Percentiles rank a stretch among this genome's conserved stretches.
phyloP scores from a whole-genome alignment of 495 filamentous ascomycete species.

The Talaromyces stipitatus region DNA sequence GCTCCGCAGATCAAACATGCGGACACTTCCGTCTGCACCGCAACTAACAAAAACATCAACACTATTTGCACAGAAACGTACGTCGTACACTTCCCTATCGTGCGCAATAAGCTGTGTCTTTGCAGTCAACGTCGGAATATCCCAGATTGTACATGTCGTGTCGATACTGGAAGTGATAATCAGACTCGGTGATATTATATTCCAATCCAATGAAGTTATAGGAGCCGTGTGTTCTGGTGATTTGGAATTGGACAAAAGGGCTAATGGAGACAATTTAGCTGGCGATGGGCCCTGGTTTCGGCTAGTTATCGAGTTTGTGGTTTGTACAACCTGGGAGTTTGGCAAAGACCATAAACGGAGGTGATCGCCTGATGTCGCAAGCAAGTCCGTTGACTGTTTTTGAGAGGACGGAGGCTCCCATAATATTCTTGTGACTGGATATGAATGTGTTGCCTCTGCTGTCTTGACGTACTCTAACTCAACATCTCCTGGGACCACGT shows the following conservation, averaged over 20 bases:
- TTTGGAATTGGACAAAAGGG: conserved; percentile 93
- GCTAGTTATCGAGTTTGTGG: conserved; percentile 63
- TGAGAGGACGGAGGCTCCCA: conserved; percentile 98
- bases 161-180: conserved; percentile 99
- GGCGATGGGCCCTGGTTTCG: conserved; percentile 54
- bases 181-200: conserved; percentile 86
- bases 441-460: conserved; percentile 97
- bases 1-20: conserved; percentile 97
- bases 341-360: conserved; percentile 90
- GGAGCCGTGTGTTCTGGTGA: conserved; percentile 97
- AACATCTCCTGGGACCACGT: conserved; percentile 61
- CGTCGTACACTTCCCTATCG: conserved; percentile 98
- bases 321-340: conserved; percentile 34
- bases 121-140: conserved; percentile 93
- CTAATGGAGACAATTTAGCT: conserved; percentile 88
- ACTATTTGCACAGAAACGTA: conserved; percentile 92
- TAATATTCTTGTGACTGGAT: conserved; percentile 89
- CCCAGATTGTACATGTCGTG: conserved; percentile 99
- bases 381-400: conserved; percentile 91
- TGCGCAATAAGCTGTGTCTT: conserved; percentile 98
- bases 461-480: conserved; percentile 86
- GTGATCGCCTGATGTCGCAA: conserved; percentile 96
- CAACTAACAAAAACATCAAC: conserved; percentile 97
- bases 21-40: conserved; percentile 93
- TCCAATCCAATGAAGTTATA: conserved; percentile 96